Evolutionary conservation across 2,329 filamentous ascomycete genomes (phyloP).

Genomic region (Chalara sp.): DNA sequence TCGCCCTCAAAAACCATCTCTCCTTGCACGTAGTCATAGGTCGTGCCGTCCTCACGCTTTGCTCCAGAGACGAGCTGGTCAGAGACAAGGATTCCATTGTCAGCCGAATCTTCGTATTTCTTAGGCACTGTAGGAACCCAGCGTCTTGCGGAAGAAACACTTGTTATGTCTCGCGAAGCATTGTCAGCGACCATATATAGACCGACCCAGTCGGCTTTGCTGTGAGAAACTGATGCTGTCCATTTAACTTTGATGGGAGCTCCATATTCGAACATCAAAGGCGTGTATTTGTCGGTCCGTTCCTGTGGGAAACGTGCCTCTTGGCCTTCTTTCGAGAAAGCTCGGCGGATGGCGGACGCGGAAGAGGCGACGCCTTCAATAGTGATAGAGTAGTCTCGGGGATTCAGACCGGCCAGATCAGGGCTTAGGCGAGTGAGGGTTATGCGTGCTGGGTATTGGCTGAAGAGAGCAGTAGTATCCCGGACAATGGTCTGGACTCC

Average conservation of each 20-base stretch:
- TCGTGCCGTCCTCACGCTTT: conserved; percentile 38
- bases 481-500: conserved; percentile 82
- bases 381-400: conserved; percentile 71
- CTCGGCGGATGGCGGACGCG: conserved; percentile 47
- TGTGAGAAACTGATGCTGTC: conserved; percentile 82
- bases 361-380: conserved; percentile 60
- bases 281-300: conserved; percentile 57
- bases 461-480: conserved; percentile 83
- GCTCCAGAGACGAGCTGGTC: conserved; percentile 50
- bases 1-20: conserved; percentile 86
- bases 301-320: conserved; percentile 60
- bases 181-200: conserved; percentile 97
- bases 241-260: conserved; percentile 84
- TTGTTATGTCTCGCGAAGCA: conserved; percentile 73
- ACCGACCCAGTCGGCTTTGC: conserved; percentile 90
- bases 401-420: conserved; percentile 72
- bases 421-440: conserved; percentile 74
- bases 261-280: conserved; percentile 80
- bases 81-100: conserved; percentile 67
- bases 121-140: conserved; percentile 80
- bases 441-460: conserved; percentile 79
- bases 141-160: conserved; percentile 77
- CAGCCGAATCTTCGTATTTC: conserved; percentile 68
- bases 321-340: conserved; percentile 67
- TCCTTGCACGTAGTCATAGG: conserved; percentile 59